These are phyloP conservation scores for Trichoderma sp. DNA, from an alignment of 2,329 filamentous ascomycete genomes.

Conservation along the genomic window DNA sequence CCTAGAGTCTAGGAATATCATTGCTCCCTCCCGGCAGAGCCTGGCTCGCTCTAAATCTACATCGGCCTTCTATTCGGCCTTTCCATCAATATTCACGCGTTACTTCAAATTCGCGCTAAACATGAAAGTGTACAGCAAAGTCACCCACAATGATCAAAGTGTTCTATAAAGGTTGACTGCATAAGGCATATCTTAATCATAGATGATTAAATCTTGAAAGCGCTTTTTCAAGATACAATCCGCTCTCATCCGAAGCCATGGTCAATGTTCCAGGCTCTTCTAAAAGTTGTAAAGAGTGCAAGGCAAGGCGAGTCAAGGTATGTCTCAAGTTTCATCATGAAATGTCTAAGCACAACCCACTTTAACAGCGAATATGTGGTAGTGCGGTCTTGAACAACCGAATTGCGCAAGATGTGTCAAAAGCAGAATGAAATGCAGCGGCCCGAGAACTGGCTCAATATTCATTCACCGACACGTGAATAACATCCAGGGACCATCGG, in stretches of 20 bases:
- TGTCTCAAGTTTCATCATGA: not conserved
- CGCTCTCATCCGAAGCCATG: not conserved
- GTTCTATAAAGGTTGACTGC: not conserved
- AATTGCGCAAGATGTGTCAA: not conserved
- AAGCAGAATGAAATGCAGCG: not conserved
- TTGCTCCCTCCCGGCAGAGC: not conserved
- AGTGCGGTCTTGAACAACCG: not conserved
- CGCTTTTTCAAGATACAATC: not conserved
- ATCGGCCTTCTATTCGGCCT: not conserved
- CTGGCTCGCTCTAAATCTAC: not conserved
- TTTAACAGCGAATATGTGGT: not conserved
- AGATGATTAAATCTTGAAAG: not conserved
- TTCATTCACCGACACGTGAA: not conserved
- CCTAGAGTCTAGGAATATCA: not conserved
- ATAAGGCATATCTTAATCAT: not conserved
- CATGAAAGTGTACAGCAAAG: not conserved
- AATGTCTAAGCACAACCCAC: not conserved
- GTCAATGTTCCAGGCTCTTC: conserved; percentile 5
- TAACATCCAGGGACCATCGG: not conserved
- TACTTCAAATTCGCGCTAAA: not conserved
- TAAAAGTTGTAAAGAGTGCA: not conserved
- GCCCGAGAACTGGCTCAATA: not conserved
- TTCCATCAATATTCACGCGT: not conserved
- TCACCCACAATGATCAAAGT: not conserved
- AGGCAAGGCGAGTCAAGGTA: not conserved